phyloP scores from a whole-genome alignment of 2,329 filamentous ascomycete species.

The Paramyrothecium sp. region DNA sequence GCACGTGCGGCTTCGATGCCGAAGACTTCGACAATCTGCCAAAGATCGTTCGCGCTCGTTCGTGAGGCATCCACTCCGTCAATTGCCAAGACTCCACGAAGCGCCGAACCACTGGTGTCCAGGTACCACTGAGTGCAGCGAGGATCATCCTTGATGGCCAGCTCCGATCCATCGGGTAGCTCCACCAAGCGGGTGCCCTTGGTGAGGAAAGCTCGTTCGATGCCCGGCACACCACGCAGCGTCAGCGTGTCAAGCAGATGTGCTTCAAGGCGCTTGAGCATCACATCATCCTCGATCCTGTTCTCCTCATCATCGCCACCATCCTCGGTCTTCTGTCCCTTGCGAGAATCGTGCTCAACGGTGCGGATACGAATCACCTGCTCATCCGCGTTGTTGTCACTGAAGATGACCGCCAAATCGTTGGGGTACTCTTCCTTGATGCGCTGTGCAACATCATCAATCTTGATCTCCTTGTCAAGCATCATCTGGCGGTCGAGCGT shows the following conservation, averaged over 20 bases:
- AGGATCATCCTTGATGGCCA: conserved; percentile 70
- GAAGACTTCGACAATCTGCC: conserved; percentile 90
- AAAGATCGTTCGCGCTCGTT: conserved; percentile 94
- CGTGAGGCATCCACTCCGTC: conserved; percentile 83
- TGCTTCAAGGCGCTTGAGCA: conserved; percentile 87
- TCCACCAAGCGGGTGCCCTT: conserved; percentile 70
- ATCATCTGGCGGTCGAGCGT: conserved; percentile 91
- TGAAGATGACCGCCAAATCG: conserved; percentile 91
- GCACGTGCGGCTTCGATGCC: conserved; percentile 93
- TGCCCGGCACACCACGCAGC: conserved; percentile 83
- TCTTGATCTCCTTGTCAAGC: conserved; percentile 88
- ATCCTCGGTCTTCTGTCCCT: conserved; percentile 42
- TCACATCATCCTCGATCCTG: conserved; percentile 79
- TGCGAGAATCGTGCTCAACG: conserved; percentile 52
- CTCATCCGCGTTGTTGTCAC: conserved; percentile 95
- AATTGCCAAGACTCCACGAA: conserved; percentile 80
- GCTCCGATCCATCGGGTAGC: conserved; percentile 67
- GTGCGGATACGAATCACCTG: conserved; percentile 92
- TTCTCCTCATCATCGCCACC: conserved; percentile 67
- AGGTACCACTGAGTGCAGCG: conserved; percentile 91
- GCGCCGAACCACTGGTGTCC: conserved; percentile 86
- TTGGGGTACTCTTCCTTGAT: conserved; percentile 87
- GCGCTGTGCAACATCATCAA: conserved; percentile 84
- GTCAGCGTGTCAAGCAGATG: conserved; percentile 90
- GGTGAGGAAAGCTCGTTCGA: conserved; percentile 92